Conservation (phyloP, 805 yeast genomes). For the Candida coleopterorum region DNA sequence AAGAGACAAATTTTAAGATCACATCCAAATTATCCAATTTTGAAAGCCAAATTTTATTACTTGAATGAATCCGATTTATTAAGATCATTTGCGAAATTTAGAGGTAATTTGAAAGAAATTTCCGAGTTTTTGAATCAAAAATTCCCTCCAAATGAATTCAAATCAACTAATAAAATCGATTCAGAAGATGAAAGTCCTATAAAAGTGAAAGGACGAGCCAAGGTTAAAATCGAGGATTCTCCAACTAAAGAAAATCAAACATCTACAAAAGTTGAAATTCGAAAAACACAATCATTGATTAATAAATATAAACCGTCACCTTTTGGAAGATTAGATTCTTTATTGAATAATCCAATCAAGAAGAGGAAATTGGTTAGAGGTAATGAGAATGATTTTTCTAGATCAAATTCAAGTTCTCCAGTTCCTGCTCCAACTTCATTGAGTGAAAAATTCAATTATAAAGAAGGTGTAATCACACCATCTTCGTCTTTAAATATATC, state of each 20-base stretch:
- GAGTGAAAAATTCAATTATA: constrained; percentile 8
- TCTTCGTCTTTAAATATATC: background rate
- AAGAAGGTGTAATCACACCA: background rate
- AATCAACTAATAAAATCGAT: constrained; percentile 12
- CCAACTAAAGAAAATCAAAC: constrained; percentile 14
- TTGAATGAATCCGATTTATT: constrained; percentile 37
- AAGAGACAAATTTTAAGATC: constrained; percentile 32
- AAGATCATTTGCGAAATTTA: constrained; percentile 39
- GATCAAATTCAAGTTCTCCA: constrained; percentile 8
- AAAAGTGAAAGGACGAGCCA: constrained; percentile 29
- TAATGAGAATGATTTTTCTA: background rate
- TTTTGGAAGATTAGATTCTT: constrained; percentile 11
- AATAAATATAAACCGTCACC: constrained; percentile 32
- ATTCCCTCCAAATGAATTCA: constrained; percentile 21
- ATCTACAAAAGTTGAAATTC: constrained; percentile 38
- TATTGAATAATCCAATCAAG: constrained; percentile 13
- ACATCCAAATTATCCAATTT: constrained; percentile 36
- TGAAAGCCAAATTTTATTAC: constrained; percentile 32
- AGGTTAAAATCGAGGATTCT: constrained; percentile 18
- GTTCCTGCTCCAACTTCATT: constrained; percentile 10
- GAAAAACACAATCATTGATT: constrained; percentile 38
- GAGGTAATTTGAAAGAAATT: constrained; percentile 37
- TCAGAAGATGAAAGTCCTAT: constrained; percentile 37
- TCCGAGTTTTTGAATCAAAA: constrained; percentile 36
- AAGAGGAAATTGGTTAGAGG: constrained; percentile 32